phyloP scores from a whole-genome alignment of 495 filamentous ascomycete genomes.

The Podospora bellae-mahoneyi region DNA sequence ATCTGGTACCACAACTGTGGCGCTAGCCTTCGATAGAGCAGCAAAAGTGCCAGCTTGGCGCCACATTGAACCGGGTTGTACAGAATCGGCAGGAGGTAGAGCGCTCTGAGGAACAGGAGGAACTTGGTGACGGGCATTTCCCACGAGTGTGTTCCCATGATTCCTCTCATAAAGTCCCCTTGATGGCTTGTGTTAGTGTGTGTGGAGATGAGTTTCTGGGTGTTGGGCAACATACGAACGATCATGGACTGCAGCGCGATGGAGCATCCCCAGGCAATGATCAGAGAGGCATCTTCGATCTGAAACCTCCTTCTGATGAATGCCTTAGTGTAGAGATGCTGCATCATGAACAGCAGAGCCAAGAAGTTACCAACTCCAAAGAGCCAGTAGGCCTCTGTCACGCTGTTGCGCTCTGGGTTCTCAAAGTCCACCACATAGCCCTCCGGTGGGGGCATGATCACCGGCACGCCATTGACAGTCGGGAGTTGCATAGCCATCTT shows the following conservation, averaged over 20 bases:
- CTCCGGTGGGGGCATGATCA: slow-evolving; percentile 14
- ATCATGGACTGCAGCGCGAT: not conserved
- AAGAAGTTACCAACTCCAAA: slow-evolving; percentile 14
- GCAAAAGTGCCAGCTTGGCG: slow-evolving; percentile 17
- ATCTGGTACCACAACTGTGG: slow-evolving; percentile 12
- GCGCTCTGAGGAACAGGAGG: slow-evolving; percentile 7
- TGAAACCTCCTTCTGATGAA: slow-evolving; percentile 12
- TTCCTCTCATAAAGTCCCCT: slow-evolving; percentile 10
- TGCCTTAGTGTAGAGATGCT: slow-evolving; percentile 15
- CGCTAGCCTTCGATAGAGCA: slow-evolving; percentile 18
- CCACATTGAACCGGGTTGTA: slow-evolving; percentile 15
- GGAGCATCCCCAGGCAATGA: slow-evolving; percentile 1
- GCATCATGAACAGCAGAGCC: slow-evolving; percentile 10
- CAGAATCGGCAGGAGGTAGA: slow-evolving; percentile 17
- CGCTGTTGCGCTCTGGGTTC: slow-evolving; percentile 6
- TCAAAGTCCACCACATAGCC: slow-evolving; percentile 22
- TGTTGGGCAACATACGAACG: not conserved
- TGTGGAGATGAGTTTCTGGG: too few species aligned
- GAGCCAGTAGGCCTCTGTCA: slow-evolving; percentile 20
- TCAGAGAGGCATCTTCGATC: slow-evolving; percentile 14
- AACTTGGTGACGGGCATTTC: slow-evolving; percentile 15
- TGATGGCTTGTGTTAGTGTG: not conserved
- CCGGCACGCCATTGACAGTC: slow-evolving; percentile 17
- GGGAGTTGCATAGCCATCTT: not conserved
- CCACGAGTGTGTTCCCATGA: slow-evolving; percentile 11